Conservation (phyloP, 2,329 filamentous ascomycete species). For the Fusarium aywerte region DNA sequence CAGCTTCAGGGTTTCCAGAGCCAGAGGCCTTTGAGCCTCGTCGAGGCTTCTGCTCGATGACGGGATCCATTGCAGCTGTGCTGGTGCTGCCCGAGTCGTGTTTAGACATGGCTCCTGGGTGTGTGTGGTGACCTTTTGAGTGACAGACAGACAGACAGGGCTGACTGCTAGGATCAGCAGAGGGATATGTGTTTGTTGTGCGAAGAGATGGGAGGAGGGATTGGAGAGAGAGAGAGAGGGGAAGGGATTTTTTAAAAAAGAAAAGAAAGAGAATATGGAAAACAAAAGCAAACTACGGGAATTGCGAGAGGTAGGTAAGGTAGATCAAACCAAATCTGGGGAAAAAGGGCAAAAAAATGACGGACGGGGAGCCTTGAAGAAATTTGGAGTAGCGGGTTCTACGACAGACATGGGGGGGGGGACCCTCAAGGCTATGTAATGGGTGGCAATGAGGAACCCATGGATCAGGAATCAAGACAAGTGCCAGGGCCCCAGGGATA, state of each 20-base stretch:
- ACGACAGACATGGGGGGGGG: conserved; percentile 11
- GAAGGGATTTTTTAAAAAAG: conserved; percentile 28
- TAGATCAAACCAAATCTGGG: conserved; percentile 24
- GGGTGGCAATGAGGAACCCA: conserved; percentile 20
- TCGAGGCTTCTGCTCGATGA: conserved; percentile 44
- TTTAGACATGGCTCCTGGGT: conserved; percentile 34
- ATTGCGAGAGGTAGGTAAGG: background rate
- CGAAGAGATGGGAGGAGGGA: background rate
- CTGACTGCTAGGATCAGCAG: background rate
- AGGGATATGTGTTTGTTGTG: background rate
- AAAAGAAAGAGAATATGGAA: background rate
- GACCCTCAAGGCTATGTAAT: background rate
- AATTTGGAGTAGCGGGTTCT: conserved; percentile 26
- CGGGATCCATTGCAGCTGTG: conserved; percentile 33
- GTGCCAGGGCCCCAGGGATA: background rate
- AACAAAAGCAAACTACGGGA: background rate
- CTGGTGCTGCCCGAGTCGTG: conserved; percentile 38
- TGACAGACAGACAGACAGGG: too few species aligned
- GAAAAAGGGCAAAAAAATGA: conserved; percentile 12
- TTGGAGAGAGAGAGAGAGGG: background rate
- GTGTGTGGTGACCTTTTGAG: too few species aligned
- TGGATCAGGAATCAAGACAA: background rate
- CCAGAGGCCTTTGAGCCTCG: conserved; percentile 42
- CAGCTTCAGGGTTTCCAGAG: conserved; percentile 52
- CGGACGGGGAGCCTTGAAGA: conserved; percentile 20